Percentiles rank a stretch among this genome's conserved stretches.
Conservation (phyloP, 2,329 filamentous ascomycete species). For the Chaetomium olivaceum region DNA sequence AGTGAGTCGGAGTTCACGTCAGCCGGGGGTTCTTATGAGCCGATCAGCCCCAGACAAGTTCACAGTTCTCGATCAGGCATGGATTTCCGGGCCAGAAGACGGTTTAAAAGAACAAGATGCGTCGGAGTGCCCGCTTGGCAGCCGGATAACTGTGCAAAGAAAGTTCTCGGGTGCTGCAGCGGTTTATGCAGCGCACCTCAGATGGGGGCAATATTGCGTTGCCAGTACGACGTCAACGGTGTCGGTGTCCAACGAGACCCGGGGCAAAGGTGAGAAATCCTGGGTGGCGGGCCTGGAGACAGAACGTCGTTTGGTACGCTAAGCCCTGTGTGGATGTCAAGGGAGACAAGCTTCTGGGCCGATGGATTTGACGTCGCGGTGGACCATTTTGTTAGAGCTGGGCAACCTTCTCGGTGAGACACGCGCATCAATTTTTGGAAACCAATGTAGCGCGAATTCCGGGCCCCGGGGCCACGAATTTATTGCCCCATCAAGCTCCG, state of each 20-base stretch:
- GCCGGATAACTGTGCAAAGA: conserved; percentile 20
- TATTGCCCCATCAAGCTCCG: neutral
- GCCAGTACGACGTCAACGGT: conserved; percentile 17
- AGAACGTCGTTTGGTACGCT: neutral
- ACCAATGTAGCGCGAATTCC: neutral
- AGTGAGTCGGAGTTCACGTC: neutral
- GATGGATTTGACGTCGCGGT: conserved; percentile 13
- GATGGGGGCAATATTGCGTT: conserved; percentile 24
- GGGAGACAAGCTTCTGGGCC: conserved; percentile 8
- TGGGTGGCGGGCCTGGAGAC: conserved; percentile 18
- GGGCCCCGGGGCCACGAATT: neutral
- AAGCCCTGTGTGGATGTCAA: conserved; percentile 8
- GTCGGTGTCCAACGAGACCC: conserved; percentile 13
- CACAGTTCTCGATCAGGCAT: conserved; percentile 15
- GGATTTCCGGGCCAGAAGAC: conserved; percentile 22
- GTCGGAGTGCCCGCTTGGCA: conserved; percentile 20
- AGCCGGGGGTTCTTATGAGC: conserved; percentile 24
- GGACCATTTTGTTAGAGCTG: neutral
- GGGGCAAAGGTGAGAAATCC: conserved; percentile 17
- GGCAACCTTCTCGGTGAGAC: neutral
- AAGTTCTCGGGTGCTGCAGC: conserved; percentile 30
- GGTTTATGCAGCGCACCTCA: conserved; percentile 32
- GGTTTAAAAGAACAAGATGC: conserved; percentile 9
- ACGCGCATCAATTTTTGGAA: neutral
- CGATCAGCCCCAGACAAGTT: conserved; percentile 10